Evolutionary conservation across 129 eudicot species (phyloP).

Genomic region (Heracleum sosnowskyi): DNA sequence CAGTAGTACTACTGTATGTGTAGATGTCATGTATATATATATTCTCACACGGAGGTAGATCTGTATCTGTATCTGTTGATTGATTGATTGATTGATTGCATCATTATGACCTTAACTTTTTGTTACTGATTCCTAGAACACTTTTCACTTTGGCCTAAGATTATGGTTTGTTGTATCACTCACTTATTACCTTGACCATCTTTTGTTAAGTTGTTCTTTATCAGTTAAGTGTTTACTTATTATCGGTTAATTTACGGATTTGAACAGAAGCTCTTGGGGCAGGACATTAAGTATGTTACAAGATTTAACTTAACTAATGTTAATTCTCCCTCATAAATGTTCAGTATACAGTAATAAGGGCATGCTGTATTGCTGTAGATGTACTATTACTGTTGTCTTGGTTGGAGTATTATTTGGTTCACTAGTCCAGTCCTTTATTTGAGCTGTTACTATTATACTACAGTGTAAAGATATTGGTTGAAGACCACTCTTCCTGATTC

Average conservation of each 20-base stretch:
- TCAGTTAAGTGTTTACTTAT: neutral
- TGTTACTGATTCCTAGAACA: neutral
- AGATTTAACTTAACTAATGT: no score
- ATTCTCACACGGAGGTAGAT: constrained; percentile 4
- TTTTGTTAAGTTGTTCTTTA: neutral
- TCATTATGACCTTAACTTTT: neutral
- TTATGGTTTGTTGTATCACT: neutral
- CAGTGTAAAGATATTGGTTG: constrained; percentile 8
- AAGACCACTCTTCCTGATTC: neutral
- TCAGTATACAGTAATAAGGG: neutral
- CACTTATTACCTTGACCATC: neutral
- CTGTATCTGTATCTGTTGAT: no score
- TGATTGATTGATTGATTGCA: constrained; percentile 2
- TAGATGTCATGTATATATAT: neutral
- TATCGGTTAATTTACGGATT: neutral
- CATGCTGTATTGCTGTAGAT: no score
- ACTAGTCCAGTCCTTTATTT: constrained; percentile 1
- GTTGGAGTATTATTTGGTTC: constrained; percentile 7
- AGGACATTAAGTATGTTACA: no score
- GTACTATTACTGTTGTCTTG: neutral
- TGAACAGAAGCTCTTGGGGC: no score
- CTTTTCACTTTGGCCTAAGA: neutral
- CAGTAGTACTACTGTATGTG: neutral
- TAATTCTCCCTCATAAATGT: no score
- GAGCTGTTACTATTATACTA: constrained; percentile 12